Conservation (phyloP, 1,284 basidiomycete genomes). For the Trichosporon coremiiforme region DNA sequence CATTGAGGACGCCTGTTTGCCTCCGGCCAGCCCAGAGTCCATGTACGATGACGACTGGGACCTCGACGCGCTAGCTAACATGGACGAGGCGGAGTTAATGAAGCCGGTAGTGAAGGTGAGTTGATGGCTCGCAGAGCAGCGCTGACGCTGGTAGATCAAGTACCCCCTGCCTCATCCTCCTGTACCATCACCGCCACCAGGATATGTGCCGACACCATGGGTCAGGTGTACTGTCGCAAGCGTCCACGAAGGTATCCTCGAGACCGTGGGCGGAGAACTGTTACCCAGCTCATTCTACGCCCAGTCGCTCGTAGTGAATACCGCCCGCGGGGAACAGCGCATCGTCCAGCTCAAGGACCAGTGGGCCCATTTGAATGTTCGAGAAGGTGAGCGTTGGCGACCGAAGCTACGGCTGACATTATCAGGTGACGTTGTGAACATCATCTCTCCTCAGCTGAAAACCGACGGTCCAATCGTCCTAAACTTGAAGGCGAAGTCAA, state of each 20-base stretch:
- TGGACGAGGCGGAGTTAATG: slow-evolving; percentile 41
- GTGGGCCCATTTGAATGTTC: slow-evolving; percentile 46
- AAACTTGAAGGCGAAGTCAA: slow-evolving; percentile 46
- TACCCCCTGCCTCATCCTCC: slow-evolving; percentile 46
- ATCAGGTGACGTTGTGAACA: slow-evolving; percentile 74
- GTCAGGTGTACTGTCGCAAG: slow-evolving; percentile 39
- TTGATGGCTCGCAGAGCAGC: background rate
- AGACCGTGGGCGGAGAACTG: background rate
- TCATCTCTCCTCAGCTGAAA: slow-evolving; percentile 60
- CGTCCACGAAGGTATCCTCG: slow-evolving; percentile 37
- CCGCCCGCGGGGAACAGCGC: slow-evolving; percentile 28
- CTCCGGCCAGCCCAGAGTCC: slow-evolving; percentile 18
- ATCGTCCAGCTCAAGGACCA: slow-evolving; percentile 51
- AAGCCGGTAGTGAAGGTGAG: slow-evolving; percentile 26
- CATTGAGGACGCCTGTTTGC: background rate
- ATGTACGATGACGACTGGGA: slow-evolving; percentile 49
- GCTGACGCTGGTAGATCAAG: slow-evolving; percentile 31
- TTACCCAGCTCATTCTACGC: background rate
- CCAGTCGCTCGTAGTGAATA: slow-evolving; percentile 41
- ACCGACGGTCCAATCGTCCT: slow-evolving; percentile 38
- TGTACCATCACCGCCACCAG: slow-evolving; percentile 38
- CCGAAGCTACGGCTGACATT: background rate
- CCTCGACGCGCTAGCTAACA: slow-evolving; percentile 39
- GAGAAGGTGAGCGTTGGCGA: slow-evolving; percentile 31
- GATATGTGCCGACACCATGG: slow-evolving; percentile 46